A percentile compares a stretch with the other conserved stretches of the same genome.
These are phyloP conservation scores for Hymenotorrendiella dingleyae DNA, from an alignment of 2,329 filamentous ascomycete species.

Conservation along the genomic window DNA sequence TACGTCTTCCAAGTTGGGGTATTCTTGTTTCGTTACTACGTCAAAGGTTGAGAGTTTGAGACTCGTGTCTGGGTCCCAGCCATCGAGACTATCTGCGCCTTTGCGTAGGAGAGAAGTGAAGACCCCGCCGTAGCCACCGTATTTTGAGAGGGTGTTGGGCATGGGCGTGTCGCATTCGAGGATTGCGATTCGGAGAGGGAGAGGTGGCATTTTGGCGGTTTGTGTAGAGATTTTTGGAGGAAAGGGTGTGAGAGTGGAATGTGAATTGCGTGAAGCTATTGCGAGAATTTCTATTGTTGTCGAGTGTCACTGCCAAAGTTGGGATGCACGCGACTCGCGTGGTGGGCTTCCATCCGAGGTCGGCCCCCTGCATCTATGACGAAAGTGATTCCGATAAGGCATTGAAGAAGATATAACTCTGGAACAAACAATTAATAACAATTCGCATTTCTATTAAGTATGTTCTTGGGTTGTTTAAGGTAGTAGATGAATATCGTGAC, in stretches of 20 bases:
- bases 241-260: neutral
- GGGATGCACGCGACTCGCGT: too few relatives aligned
- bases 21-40: slow-evolving; percentile 51
- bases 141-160: slow-evolving; percentile 55
- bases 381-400: too few relatives aligned
- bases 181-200: slow-evolving; percentile 55
- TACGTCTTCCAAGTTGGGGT: slow-evolving; percentile 66
- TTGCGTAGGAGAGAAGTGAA: slow-evolving; percentile 55
- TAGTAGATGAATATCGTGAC: too few relatives aligned
- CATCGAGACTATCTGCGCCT: slow-evolving; percentile 42
- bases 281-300: too few relatives aligned
- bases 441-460: too few relatives aligned
- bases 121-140: slow-evolving; percentile 66
- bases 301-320: too few relatives aligned
- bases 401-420: too few relatives aligned
- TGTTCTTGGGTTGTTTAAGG: too few relatives aligned
- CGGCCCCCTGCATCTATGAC: too few relatives aligned
- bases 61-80: slow-evolving; percentile 33
- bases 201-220: slow-evolving; percentile 20
- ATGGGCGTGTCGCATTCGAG: slow-evolving; percentile 82
- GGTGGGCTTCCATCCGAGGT: too few relatives aligned
- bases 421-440: too few relatives aligned
- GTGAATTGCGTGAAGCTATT: too few relatives aligned
- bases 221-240: neutral
- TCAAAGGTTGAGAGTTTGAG: slow-evolving; percentile 35